Evolutionary conservation across 345 rosid genomes (phyloP).

Genomic region (Rhodamnia argentea): DNA sequence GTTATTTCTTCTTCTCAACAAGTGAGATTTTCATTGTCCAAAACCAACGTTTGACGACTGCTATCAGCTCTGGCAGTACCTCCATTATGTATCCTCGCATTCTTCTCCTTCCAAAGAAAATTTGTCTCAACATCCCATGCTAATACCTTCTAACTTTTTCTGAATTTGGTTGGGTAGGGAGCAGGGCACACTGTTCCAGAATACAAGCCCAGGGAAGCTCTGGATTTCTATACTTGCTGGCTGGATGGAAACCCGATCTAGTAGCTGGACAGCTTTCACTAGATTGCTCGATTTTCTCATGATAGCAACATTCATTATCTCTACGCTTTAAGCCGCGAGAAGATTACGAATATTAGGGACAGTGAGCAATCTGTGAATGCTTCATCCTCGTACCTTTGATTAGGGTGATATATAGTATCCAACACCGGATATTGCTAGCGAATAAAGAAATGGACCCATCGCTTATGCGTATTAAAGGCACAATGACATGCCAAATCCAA

Average conservation of each 20-base stretch:
- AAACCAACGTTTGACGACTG: not conserved
- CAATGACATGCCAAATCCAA: not conserved
- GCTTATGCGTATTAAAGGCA: not conserved
- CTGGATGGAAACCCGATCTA: constrained; percentile 41
- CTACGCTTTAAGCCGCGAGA: not conserved
- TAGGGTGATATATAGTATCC: not conserved
- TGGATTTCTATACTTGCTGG: constrained; percentile 58
- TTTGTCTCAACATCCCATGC: not conserved
- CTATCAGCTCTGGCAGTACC: too few species aligned
- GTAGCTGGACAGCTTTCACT: not conserved
- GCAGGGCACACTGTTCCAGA: constrained; percentile 82
- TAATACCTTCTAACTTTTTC: not conserved
- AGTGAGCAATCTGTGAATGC: not conserved
- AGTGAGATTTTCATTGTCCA: not conserved
- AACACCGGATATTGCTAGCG: not conserved
- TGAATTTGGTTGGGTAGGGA: constrained; percentile 32
- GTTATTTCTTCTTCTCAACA: not conserved
- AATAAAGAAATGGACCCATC: not conserved
- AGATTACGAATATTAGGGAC: not conserved
- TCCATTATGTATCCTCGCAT: too few species aligned
- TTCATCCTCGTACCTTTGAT: not conserved
- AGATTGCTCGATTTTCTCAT: not conserved
- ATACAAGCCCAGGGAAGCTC: constrained; percentile 65
- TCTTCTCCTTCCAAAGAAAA: too few species aligned
- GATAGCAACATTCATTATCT: not conserved